phyloP scores from a whole-genome alignment of 2,329 filamentous ascomycete species.

The Juglanconis juglandina region DNA sequence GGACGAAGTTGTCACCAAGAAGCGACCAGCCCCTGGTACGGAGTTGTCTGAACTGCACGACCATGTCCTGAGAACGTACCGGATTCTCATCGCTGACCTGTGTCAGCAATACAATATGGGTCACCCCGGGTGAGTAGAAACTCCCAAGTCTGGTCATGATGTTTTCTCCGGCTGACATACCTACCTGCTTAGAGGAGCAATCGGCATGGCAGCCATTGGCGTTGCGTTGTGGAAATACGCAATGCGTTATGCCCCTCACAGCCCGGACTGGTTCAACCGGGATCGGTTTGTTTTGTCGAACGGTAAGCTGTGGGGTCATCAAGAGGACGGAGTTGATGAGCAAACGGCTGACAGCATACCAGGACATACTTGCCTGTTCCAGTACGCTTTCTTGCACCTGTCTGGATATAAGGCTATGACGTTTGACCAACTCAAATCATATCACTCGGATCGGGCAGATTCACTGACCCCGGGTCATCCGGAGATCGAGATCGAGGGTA shows the following conservation, averaged over 20 bases:
- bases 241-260: conserved; percentile 55
- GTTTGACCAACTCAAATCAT: conserved; percentile 49
- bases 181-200: conserved; percentile 22
- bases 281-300: conserved; percentile 60
- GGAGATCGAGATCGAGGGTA: conserved; percentile 52
- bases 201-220: conserved; percentile 35
- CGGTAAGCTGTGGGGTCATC: conserved; percentile 26
- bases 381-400: conserved; percentile 48
- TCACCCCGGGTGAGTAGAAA: conserved; percentile 56
- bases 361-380: conserved; percentile 47
- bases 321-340: neutral
- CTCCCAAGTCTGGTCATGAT: conserved; percentile 34
- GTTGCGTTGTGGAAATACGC: conserved; percentile 53
- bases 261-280: conserved; percentile 52
- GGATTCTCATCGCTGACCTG: conserved; percentile 63
- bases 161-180: neutral
- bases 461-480: conserved; percentile 50
- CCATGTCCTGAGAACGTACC: conserved; percentile 56
- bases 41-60: conserved; percentile 27
- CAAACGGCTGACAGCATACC: neutral
- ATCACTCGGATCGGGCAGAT: conserved; percentile 40
- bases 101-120: conserved; percentile 69
- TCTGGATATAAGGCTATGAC: conserved; percentile 49
- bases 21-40: neutral
- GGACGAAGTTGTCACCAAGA: conserved; percentile 11